Evolutionary conservation across 257 asterid species (phyloP).

Genomic region (Solanum chilense): DNA sequence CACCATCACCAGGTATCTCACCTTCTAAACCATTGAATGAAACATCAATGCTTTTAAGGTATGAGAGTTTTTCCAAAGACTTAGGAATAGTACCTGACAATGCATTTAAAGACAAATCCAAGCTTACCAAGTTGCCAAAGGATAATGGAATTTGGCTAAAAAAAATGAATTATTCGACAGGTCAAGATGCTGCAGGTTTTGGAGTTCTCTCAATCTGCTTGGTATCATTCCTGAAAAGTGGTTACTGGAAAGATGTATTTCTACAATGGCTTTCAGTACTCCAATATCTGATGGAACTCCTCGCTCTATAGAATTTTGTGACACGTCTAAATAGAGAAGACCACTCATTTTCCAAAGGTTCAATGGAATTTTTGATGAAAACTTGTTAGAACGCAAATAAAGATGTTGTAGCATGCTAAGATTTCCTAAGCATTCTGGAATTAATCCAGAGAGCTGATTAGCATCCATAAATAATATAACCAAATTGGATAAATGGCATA

Average conservation of each 20-base stretch:
- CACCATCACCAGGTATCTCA: not conserved
- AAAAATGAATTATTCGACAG: not conserved
- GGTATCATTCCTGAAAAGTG: not conserved
- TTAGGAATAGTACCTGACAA: not conserved
- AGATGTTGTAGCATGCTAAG: slow-evolving; percentile 9
- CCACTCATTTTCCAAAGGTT: slow-evolving; percentile 15
- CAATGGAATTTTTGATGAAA: slow-evolving; percentile 14
- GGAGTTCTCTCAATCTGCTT: not conserved
- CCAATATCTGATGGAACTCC: not conserved
- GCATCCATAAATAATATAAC: not conserved
- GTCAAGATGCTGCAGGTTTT: not conserved
- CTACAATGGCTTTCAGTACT: not conserved
- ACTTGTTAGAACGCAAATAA: slow-evolving; percentile 9
- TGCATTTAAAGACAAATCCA: not conserved
- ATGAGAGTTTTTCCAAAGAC: not conserved
- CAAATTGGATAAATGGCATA: slow-evolving; percentile 13
- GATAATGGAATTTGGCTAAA: not conserved
- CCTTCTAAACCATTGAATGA: not conserved
- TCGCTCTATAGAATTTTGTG: not conserved
- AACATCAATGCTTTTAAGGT: not conserved
- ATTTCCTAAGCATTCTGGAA: slow-evolving; percentile 20
- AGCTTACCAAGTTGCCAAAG: not conserved
- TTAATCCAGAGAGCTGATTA: slow-evolving; percentile 13
- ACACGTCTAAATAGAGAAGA: slow-evolving; percentile 9
- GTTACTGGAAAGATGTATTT: not conserved